Evolutionary conservation across 176 grass and related monocot genomes (phyloP).

Genomic region (Chloris gayana): DNA sequence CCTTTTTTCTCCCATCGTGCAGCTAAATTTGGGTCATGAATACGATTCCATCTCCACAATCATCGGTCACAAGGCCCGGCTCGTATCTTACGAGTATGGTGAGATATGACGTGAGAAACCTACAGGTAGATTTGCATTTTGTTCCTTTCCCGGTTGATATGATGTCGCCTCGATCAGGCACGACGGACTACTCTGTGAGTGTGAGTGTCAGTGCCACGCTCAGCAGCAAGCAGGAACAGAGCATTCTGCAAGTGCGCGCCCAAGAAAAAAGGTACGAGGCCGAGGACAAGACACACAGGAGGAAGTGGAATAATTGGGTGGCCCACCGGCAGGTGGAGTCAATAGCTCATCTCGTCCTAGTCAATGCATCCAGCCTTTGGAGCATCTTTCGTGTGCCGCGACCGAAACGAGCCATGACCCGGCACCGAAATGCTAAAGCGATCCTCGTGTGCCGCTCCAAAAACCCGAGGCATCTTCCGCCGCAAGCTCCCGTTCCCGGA

Average conservation of each 20-base stretch:
- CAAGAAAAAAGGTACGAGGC: neutral
- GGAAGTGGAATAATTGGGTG: slow-evolving; percentile 22
- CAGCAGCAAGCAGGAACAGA: neutral
- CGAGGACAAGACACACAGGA: neutral
- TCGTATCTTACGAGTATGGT: neutral
- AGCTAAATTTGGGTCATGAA: neutral
- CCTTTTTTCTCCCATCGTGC: slow-evolving; percentile 6
- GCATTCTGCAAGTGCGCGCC: neutral
- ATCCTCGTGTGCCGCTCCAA: slow-evolving; percentile 2
- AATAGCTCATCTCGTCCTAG: neutral
- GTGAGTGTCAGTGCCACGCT: neutral
- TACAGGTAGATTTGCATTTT: neutral
- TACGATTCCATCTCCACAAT: slow-evolving; percentile 16
- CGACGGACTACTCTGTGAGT: neutral
- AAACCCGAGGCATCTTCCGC: slow-evolving; percentile 13
- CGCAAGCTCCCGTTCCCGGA: neutral
- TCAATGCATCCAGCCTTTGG: slow-evolving; percentile 36
- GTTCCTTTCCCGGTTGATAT: neutral
- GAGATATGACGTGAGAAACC: neutral
- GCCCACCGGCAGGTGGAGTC: slow-evolving; percentile 15
- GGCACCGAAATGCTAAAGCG: slow-evolving; percentile 13
- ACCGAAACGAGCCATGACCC: slow-evolving; percentile 9
- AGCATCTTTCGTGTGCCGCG: slow-evolving; percentile 22
- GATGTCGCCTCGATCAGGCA: neutral
- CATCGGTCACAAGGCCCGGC: neutral